Percentiles rank a stretch among this genome's conserved stretches.
phyloP scores from a whole-genome alignment of 2,329 filamentous ascomycete species.

The Ambrosiella cleistominuta region DNA sequence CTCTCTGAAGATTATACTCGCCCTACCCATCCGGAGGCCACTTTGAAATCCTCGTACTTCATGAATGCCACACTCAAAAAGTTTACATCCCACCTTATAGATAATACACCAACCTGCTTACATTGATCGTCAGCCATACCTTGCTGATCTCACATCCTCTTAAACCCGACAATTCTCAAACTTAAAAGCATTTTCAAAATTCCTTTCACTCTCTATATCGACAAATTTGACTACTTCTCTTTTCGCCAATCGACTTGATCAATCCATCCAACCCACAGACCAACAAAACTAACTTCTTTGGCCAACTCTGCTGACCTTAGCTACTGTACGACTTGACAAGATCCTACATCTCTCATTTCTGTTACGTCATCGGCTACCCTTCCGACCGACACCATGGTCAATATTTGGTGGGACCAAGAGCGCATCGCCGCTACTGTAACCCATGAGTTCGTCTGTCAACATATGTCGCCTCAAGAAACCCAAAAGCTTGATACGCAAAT shows the following conservation, averaged over 20 bases:
- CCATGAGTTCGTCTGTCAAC: slow-evolving; percentile 45
- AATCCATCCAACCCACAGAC: neutral
- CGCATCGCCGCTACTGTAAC: slow-evolving; percentile 54
- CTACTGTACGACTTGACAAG: too few species aligned
- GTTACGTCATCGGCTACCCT: neutral
- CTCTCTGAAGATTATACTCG: too few species aligned
- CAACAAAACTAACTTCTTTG: too few species aligned
- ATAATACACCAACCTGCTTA: too few species aligned
- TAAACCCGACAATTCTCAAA: too few species aligned
- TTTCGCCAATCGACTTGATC: neutral
- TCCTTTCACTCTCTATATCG: neutral
- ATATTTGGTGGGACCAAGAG: slow-evolving; percentile 54
- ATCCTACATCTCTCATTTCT: neutral
- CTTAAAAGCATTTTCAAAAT: neutral
- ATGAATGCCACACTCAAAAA: too few species aligned
- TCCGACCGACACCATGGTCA: slow-evolving; percentile 15
- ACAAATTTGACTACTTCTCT: neutral
- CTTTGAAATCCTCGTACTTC: too few species aligned
- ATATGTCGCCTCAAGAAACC: slow-evolving; percentile 45
- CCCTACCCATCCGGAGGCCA: too few species aligned
- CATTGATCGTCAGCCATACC: too few species aligned
- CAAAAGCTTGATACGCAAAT: slow-evolving; percentile 44
- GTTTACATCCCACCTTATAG: too few species aligned
- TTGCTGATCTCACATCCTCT: too few species aligned
- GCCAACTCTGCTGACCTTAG: too few species aligned